Evolutionary conservation across 768 basidiomycete species (phyloP), one percentile per base, ranked within the genome.

Genomic region (Megacollybia marginata): DNA sequence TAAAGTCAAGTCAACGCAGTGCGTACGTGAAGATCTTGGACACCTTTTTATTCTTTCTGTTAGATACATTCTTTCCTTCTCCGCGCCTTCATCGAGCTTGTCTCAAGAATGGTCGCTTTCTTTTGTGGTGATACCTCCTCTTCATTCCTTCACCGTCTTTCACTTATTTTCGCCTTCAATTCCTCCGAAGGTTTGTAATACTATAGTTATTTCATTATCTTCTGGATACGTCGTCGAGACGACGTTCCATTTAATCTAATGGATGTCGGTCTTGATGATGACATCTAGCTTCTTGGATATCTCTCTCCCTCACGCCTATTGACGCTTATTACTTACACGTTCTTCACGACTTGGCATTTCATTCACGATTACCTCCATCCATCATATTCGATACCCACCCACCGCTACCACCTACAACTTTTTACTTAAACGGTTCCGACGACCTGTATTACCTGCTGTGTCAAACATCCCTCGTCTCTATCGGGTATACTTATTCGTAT

Each of bases 1-100:
- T 59, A 48, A 38, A 47, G 23, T 28, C 23, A 28, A 28, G 23
- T 28, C 23, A 28, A 28, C 42, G 51, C 51, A 35, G 51, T 20
- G 47, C 51, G 48, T 47, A 36, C 42, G 40, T 48, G 51, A 36
- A 15, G 32, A 35, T 50, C 34, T 20, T 16, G 12, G 18, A 42
- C 44, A 12, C 34, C 23, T 13, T 20, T 33, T 32, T 40, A 28
- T 28, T 28, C 23, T 19, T 23, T 48, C 36, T 33, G 42, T 42
- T 36, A 28, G 32, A 42, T 35, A 44, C 42, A 2, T 44, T 18
- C 48, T 20, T 33, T 36, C 15, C 8, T 8, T 18, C 38, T 18
- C 38, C 15, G 15, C 18, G 13, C 38, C 38, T 4, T 40, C 15
- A 13, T 18, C 5, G 38, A 18, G 23, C 23, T 28, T 28, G 23